Evolutionary conservation across 139 green algal genomes (phyloP), one percentile per base, ranked within the genome.

Genomic region (Chlorella ohadii): DNA sequence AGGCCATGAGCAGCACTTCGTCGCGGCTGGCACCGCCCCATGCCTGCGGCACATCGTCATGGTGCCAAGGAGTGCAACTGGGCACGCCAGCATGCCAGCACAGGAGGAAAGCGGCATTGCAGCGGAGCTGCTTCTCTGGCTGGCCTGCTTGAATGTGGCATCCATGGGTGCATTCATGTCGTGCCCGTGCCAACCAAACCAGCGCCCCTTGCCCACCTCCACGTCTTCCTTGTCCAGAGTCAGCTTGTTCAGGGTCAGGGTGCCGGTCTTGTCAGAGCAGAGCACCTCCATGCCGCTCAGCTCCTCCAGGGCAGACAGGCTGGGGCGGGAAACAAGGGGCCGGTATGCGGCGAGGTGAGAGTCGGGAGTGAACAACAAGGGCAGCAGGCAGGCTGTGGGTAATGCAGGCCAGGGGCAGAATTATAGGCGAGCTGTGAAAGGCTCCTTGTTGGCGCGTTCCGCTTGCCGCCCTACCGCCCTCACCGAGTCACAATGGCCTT

Each of bases 181-280:
- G 51, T 22, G 19, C 51, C 51, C 51, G 51, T 13, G 11, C 63
- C 27, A 2, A 36, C 20, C 25, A 66, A 16, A 9, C 27, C 13
- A 33, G 16, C 59, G 2, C 59, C 27, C 2, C 20, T 12, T 55
- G 33, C 36, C 23, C 38, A 56, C 72, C 72, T 78, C 41, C 3
- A 78, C 79, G 36, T 90, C 86, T 11, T 83, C n/a, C 22, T 82
- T 66, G 83, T 90, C 86, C 78, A 90, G 66, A 3, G 44, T 81
- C 44, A 90, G 86, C 83, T 94, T 92, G 91, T 96, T 95, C 13
- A 95, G 88, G 2, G 93, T 96, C 23, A 96, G 90, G 3, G 93
- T 96, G 82, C 93, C 93, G 31, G 94, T 97, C 89, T 97, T 97
- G 92, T 97, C 94, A 51, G 68, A 95, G 92, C 93, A 97, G 17